Conservation (phyloP, 2,329 filamentous ascomycete genomes). For the Phoma sp. region DNA sequence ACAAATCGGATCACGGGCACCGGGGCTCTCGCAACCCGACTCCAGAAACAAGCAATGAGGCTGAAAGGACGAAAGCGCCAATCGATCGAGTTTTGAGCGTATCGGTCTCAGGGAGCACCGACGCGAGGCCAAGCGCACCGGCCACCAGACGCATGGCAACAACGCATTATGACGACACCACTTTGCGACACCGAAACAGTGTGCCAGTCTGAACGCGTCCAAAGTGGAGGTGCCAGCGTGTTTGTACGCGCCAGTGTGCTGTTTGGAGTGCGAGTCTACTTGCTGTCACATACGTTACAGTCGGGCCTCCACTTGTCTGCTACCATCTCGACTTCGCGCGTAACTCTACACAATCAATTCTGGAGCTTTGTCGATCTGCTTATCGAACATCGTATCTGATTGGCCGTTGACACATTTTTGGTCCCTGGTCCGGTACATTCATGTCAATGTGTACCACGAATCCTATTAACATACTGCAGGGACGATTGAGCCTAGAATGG, state of each 20-base stretch:
- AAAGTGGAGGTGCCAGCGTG: conserved; percentile 16
- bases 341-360: not conserved
- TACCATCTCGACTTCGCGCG: not conserved
- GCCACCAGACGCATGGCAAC: conserved; percentile 14
- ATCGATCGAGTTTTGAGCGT: conserved; percentile 18
- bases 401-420: not conserved
- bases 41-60: conserved; percentile 15
- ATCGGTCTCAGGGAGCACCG: conserved; percentile 23
- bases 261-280: conserved; percentile 1
- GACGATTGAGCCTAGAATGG: conserved; percentile 26
- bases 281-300: conserved; percentile 1
- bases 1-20: not conserved
- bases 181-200: conserved; percentile 10
- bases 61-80: conserved; percentile 17
- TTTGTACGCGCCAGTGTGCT: conserved; percentile 9
- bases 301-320: not conserved
- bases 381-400: not conserved
- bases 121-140: conserved; percentile 18
- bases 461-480: conserved; percentile 5
- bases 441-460: not conserved
- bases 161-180: conserved; percentile 27
- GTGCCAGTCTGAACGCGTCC: conserved; percentile 10
- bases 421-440: conserved; percentile 1
- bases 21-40: conserved; percentile 3
- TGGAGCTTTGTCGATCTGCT: no score